phyloP scores from a whole-genome alignment of 106 monocot species.

The Dioscorea dumetorum region DNA sequence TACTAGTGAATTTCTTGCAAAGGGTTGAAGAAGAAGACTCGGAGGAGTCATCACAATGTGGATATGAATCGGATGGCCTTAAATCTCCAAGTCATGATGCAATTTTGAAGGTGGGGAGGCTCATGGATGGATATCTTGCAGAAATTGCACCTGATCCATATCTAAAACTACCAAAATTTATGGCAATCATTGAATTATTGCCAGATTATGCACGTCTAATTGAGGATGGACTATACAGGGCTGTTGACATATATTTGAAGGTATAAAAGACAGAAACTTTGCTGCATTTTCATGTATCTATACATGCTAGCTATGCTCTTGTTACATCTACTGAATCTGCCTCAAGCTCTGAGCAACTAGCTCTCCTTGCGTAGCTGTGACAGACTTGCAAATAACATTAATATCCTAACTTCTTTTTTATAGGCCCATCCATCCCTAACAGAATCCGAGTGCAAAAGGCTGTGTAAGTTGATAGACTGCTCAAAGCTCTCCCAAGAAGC shows the following conservation, averaged over 20 bases:
- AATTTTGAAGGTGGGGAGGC: slow-evolving; percentile 77
- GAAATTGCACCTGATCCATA: slow-evolving; percentile 91
- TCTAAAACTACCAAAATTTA: slow-evolving; percentile 70
- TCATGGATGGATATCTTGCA: slow-evolving; percentile 87
- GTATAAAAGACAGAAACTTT: slow-evolving; percentile 14
- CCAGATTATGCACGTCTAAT: slow-evolving; percentile 90
- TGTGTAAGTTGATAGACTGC: slow-evolving; percentile 89
- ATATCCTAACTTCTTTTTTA: not conserved
- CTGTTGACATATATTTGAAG: slow-evolving; percentile 92
- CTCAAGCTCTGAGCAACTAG: too few relatives aligned
- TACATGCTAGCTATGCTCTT: not conserved
- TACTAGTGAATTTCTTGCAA: slow-evolving; percentile 77
- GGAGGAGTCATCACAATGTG: slow-evolving; percentile 45
- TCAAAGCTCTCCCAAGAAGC: slow-evolving; percentile 92
- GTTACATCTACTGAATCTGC: too few relatives aligned
- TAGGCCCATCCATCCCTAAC: slow-evolving; percentile 90
- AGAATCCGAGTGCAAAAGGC: slow-evolving; percentile 69
- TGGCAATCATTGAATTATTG: slow-evolving; percentile 77
- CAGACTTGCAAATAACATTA: too few relatives aligned
- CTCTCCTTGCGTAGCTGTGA: too few relatives aligned
- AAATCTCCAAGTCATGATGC: slow-evolving; percentile 57
- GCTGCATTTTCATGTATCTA: not conserved
- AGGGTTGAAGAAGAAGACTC: slow-evolving; percentile 69
- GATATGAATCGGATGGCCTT: slow-evolving; percentile 59
- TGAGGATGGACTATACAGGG: slow-evolving; percentile 91